Evolutionary conservation across 495 filamentous ascomycete species (phyloP).

Genomic region (Hypoxylon intermedium): DNA sequence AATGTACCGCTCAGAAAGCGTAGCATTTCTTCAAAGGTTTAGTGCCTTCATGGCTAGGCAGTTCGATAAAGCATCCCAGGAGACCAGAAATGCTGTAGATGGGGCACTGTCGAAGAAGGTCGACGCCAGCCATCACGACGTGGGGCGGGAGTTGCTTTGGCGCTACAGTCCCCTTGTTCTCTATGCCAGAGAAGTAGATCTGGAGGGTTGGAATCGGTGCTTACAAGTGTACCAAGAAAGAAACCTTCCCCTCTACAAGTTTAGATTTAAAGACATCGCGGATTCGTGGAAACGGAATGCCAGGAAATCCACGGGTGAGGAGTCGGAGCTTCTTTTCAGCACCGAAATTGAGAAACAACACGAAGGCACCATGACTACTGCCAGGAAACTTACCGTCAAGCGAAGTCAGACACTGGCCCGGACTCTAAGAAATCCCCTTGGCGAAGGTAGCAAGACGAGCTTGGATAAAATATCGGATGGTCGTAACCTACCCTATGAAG

Average conservation of each 20-base stretch:
- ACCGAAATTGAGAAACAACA: conserved; percentile 83
- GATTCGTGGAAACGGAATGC: conserved; percentile 83
- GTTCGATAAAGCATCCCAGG: conserved; percentile 75
- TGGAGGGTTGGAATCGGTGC: conserved; percentile 77
- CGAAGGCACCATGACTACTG: conserved; percentile 74
- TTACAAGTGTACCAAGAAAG: conserved; percentile 80
- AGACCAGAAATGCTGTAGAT: conserved; percentile 65
- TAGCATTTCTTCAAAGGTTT: conserved; percentile 75
- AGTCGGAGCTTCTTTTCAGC: conserved; percentile 86
- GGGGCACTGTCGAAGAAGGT: conserved; percentile 60
- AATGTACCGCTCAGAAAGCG: conserved; percentile 75
- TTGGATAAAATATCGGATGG: conserved; percentile 71
- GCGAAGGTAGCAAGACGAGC: conserved; percentile 64
- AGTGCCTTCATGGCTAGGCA: conserved; percentile 80
- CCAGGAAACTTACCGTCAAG: conserved; percentile 91
- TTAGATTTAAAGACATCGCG: conserved; percentile 80
- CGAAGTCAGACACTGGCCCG: conserved; percentile 80
- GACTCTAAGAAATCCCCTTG: conserved; percentile 71
- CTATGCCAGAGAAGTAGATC: conserved; percentile 83
- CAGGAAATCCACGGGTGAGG: conserved; percentile 81
- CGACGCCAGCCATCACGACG: conserved; percentile 60
- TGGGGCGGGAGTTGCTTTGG: conserved; percentile 69
- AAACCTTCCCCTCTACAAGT: conserved; percentile 76
- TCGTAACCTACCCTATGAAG: conserved; percentile 76
- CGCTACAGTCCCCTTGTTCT: conserved; percentile 83